Conservation (phyloP, 208 protist species). For the Crithidia acanthocephali region DNA sequence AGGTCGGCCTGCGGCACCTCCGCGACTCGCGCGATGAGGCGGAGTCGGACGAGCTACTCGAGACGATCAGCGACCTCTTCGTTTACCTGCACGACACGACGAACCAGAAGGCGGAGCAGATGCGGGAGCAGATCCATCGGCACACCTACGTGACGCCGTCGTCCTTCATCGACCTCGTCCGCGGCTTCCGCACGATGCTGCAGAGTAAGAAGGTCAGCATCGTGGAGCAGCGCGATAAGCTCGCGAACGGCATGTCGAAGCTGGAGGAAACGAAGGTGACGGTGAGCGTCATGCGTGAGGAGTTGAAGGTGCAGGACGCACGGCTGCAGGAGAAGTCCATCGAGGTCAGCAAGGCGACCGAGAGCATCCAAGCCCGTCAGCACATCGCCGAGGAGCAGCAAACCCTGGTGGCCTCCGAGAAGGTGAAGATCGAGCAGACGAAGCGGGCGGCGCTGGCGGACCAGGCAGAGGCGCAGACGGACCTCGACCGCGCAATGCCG, state of each 20-base stretch:
- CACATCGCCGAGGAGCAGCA: conserved; percentile 97
- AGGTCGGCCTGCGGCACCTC: conserved; percentile 91
- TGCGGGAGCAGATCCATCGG: conserved; percentile 94
- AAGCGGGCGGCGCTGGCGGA: conserved; percentile 89
- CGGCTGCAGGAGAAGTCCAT: conserved; percentile 88
- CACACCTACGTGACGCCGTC: conserved; percentile 99
- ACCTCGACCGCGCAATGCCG: conserved; percentile 97
- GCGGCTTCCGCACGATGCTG: conserved; percentile 95
- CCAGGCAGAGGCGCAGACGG: conserved; percentile 94
- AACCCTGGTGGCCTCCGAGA: conserved; percentile 93
- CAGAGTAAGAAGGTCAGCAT: conserved; percentile 94
- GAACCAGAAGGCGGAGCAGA: conserved; percentile 81
- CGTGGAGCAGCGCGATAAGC: conserved; percentile 96
- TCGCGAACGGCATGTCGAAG: conserved; percentile 94
- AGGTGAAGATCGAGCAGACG: conserved; percentile 96
- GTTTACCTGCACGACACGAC: conserved; percentile 95
- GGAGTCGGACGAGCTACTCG: conserved; percentile 88
- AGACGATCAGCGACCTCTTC: conserved; percentile 92
- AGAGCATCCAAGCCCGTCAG: conserved; percentile 96
- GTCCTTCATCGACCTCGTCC: conserved; percentile 97
- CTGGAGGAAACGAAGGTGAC: conserved; percentile 94
- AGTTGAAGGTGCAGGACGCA: conserved; percentile 89
- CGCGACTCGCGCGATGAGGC: conserved; percentile 78
- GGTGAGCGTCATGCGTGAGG: conserved; percentile 91
- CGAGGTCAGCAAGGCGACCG: conserved; percentile 87